A percentile compares a stretch with the other conserved stretches of the same genome.
Conservation (phyloP, 208 protist genomes). For the Paratrypanosoma confusum region DNA sequence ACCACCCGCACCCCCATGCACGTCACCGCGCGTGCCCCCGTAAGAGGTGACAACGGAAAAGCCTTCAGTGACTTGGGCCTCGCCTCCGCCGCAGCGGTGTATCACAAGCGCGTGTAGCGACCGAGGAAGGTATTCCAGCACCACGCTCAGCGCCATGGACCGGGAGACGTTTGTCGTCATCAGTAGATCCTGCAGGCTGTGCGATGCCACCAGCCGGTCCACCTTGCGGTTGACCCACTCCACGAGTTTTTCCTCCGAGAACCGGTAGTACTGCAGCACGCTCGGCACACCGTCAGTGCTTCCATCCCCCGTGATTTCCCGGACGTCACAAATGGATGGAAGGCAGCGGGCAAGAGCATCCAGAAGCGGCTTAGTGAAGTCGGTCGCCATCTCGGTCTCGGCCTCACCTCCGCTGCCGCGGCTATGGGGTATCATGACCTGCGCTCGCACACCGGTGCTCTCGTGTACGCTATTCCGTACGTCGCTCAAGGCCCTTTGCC, state of each 20-base stretch:
- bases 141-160: slow-evolving; percentile 27
- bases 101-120: too few species aligned
- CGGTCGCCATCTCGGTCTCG: not conserved
- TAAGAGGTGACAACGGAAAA: too few species aligned
- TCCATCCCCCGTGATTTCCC: too few species aligned
- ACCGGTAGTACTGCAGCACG: slow-evolving; percentile 35
- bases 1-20: too few species aligned
- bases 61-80: too few species aligned
- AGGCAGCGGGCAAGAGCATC: too few species aligned
- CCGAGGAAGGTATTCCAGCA: slow-evolving; percentile 56
- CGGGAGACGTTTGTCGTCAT: slow-evolving; percentile 19
- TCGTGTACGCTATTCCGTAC: not conserved
- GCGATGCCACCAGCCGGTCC: slow-evolving; percentile 10
- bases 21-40: too few species aligned
- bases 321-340: too few species aligned
- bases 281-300: too few species aligned
- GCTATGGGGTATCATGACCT: not conserved
- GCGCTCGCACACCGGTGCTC: not conserved
- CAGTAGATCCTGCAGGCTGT: slow-evolving; percentile 24
- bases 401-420: not conserved
- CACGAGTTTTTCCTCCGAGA: slow-evolving; percentile 32
- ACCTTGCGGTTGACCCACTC: slow-evolving; percentile 34
- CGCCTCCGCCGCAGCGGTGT: too few species aligned
- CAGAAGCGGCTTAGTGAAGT: too few species aligned
- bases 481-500: not conserved